Base-by-base conservation (phyloP, 140 eudicot species). In the Erigeron philadelphicus region DNA sequence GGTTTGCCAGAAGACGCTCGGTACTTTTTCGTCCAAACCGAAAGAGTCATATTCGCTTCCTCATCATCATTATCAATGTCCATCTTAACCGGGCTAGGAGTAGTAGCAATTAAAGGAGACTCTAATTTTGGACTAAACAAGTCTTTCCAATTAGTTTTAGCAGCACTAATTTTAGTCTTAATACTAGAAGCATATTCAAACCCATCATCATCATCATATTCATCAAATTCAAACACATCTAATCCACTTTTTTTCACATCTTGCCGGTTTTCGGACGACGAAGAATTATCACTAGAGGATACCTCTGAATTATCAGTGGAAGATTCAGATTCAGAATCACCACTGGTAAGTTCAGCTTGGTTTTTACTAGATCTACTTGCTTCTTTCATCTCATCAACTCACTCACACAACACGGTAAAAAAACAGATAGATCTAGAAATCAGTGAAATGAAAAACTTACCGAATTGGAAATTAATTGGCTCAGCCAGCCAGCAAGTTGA, bases 201-300 rank as follows among this genome's bases (percentile, higher is more conserved):
- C 16, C 70, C 84, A 76, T 90, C 95, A 66, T 88, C 82, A 21
- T 72, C 84, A 76, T 90, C 95, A 66, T 88, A 84, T 71, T 88
- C 90, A 61, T 90, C 95, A 67, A 88, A 90, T 61, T 90, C 96
- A 61, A 81, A 90, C 70, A 90, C 85, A 77, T 87, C 94, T 19
- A 85, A 55, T 72, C 84, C 86, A 49, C 77, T 47, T 15, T 70
- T 76, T 59, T 76, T 79, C 38, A 47, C 63, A 70, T 64, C 80
- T 78, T 83, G 3, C 3, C 38, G 38, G 5, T 31, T 31, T 31
- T 31, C 38, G 38, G 74, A 48, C 4, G 75, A 66, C 12, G 12
- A 56, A 10, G 35, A 12, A 69, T 78, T 81, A 75, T 84, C 95
- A 70, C 89, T 84, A 31, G 38, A 31, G 5, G 38, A 31, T 31